A percentile compares a stretch with the other conserved stretches of the same genome.
Evolutionary conservation across 495 filamentous ascomycete species (phyloP).

Genomic region (Amphirosellinia nigrospora): DNA sequence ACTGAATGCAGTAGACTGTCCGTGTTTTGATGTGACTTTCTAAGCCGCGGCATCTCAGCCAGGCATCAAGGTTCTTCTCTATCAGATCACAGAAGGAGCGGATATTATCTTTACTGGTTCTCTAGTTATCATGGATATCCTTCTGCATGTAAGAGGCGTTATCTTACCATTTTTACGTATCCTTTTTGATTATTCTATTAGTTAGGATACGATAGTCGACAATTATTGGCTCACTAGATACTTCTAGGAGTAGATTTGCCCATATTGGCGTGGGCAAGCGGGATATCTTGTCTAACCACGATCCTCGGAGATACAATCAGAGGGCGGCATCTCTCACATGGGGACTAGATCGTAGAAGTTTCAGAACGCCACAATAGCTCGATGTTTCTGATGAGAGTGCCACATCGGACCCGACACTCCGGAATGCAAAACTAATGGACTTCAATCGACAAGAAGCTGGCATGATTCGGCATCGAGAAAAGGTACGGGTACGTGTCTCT

Average conservation of each 20-base stretch:
- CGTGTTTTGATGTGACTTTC: not conserved
- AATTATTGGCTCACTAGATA: constrained; percentile 5
- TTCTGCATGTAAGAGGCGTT: not conserved
- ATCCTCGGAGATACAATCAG: not conserved
- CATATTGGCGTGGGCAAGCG: not conserved
- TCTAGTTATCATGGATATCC: not conserved
- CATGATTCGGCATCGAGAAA: not conserved
- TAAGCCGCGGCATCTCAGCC: not conserved
- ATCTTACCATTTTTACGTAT: not conserved
- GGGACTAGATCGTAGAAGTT: not conserved
- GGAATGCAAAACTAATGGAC: not conserved
- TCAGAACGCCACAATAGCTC: not conserved
- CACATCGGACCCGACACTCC: not conserved
- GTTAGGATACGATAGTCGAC: not conserved
- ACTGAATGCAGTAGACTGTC: not conserved
- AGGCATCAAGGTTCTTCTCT: constrained; percentile 7
- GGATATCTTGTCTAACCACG: not conserved
- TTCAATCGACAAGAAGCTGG: not conserved
- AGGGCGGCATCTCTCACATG: not conserved
- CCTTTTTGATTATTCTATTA: not conserved
- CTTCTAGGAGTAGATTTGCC: not conserved
- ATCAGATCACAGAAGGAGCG: constrained; percentile 3
- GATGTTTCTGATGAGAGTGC: not conserved
- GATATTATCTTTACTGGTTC: constrained; percentile 6
- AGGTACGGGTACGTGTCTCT: not conserved